Percentiles rank a stretch among this genome's conserved stretches.
These are phyloP conservation scores for Eucalyptus polybractea DNA, from an alignment of 345 rosid species.

Conservation along the genomic window DNA sequence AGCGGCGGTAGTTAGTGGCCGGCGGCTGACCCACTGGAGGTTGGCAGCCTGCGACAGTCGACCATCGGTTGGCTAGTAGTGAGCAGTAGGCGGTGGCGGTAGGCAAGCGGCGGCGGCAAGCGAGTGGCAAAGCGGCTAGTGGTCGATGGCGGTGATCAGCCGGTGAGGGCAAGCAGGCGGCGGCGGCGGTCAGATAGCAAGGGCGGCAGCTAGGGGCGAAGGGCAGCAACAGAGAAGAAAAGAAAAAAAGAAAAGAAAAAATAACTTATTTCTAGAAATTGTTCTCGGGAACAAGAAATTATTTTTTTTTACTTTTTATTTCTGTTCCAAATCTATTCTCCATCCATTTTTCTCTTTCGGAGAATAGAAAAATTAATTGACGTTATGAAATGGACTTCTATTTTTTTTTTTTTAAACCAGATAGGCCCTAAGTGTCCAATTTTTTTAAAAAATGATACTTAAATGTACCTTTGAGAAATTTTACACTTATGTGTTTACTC, in stretches of 20 bases:
- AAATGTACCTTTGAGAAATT: no score
- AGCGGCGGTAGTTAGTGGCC: fast-evolving
- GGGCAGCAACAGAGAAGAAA: fast-evolving
- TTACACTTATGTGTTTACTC: no score
- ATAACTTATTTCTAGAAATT: no score
- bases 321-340: no score
- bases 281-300: fast-evolving
- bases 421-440: no score
- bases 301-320: no score
- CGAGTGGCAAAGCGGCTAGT: fast-evolving
- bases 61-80: fast-evolving
- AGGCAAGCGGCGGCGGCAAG: fast-evolving
- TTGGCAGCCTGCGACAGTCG: fast-evolving
- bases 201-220: fast-evolving
- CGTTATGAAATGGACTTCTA: fast-evolving
- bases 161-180: fast-evolving
- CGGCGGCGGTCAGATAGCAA: fast-evolving
- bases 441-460: no score
- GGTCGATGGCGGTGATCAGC: fast-evolving
- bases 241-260: no score
- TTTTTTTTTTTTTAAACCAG: no score
- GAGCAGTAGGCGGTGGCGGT: fast-evolving
- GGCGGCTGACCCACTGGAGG: fast-evolving
- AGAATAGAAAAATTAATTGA: no score
- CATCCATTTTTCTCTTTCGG: no score